These are phyloP conservation scores for Wickerhamomyces mucosus DNA, from an alignment of 805 yeast genomes.

Conservation along the genomic window DNA sequence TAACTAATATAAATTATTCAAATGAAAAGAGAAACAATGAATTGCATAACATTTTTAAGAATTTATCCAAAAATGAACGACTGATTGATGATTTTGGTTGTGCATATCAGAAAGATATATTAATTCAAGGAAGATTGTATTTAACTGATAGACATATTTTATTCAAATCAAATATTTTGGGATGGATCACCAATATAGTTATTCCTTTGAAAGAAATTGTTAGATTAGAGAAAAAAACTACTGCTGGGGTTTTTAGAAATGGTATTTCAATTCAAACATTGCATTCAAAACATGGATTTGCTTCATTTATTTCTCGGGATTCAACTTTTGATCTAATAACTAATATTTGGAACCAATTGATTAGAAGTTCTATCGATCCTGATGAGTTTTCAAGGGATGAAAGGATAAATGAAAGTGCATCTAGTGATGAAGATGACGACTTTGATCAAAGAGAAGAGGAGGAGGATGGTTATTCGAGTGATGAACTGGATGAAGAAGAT, in stretches of 20 bases:
- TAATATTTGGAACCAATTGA: conserved; percentile 48
- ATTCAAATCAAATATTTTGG: conserved; percentile 79
- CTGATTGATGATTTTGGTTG: conserved; percentile 83
- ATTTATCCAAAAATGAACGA: conserved; percentile 59
- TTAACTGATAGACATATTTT: conserved; percentile 70
- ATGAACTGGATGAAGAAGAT: conserved; percentile 6
- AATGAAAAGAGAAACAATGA: conserved; percentile 56
- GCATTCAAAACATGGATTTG: conserved; percentile 65
- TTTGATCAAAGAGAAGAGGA: neutral
- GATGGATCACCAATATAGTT: conserved; percentile 80
- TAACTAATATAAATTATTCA: conserved; percentile 29
- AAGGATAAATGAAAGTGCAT: conserved; percentile 1
- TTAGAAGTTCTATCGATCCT: conserved; percentile 18
- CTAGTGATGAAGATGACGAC: conserved; percentile 1
- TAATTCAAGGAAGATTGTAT: conserved; percentile 81
- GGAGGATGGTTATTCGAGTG: conserved; percentile 4
- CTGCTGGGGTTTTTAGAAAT: conserved; percentile 87
- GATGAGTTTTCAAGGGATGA: conserved; percentile 1
- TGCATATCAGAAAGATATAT: conserved; percentile 79
- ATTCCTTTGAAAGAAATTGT: conserved; percentile 70
- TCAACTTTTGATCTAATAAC: conserved; percentile 38
- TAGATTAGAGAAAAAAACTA: conserved; percentile 66
- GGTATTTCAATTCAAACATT: conserved; percentile 41
- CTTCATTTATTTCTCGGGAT: conserved; percentile 79
- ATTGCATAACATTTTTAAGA: conserved; percentile 65